Base-by-base conservation (phyloP, 805 yeast genomes). In the Hanseniaspora jakobsenii region DNA sequence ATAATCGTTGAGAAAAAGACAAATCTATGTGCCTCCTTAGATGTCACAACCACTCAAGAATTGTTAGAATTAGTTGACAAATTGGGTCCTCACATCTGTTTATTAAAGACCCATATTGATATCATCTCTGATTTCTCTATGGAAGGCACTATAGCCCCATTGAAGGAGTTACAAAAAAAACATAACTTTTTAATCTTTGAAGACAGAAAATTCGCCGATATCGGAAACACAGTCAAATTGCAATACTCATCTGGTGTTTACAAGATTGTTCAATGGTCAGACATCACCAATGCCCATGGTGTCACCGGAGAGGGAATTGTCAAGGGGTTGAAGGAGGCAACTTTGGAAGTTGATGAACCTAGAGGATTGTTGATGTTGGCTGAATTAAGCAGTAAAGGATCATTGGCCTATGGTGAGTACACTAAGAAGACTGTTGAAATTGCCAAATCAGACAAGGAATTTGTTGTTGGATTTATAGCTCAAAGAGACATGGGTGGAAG, bases 161-260 rank as follows among this genome's bases (percentile, higher is more conserved):
- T 91, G 50, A 63, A 79, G 48, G 75, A 59, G 44, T 67, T 91
- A 26, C 75, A 95, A 17, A 66, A 74, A 53, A 85, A 86, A 57
- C 89, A 87, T 66, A 75, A 81, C 51, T 91, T 91, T 57, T 65
- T 91, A 70, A 80, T 91, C 52, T 91, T 91, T 59, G 99, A 91
- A 65, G 99, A 91, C 65, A 73, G 99, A 51, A 91, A 91, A 65
- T 91, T 91, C 63, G 98, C 99, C 19, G 99, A 91, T 62, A 91
- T 91, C 54, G 99, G 99, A 14, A 85, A 87, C 58, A 91, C 98
- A 1, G 98, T 91, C 44, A 87, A 89, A 65, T 73, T 84, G 36
- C 98, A 91, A 63, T 91, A 89, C 62, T 67, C 81, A 26, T 84
- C 93, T 30, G 98, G 98, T 36, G 79, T 84, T 9, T 86, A 76